phyloP scores from a whole-genome alignment of 331 rosid genomes.

The Arachis monticola region DNA sequence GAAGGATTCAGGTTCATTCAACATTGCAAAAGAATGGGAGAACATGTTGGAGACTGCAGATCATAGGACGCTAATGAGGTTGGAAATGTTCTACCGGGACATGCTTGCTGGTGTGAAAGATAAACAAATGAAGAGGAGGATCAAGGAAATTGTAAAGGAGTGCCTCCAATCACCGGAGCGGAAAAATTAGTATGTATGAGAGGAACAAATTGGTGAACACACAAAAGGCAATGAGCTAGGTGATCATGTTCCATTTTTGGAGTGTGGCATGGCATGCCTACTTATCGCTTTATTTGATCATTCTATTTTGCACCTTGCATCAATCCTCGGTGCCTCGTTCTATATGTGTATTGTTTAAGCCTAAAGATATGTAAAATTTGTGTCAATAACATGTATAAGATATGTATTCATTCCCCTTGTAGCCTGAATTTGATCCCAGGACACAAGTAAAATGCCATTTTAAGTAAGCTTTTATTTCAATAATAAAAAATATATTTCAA shows the following conservation, averaged over 20 bases:
- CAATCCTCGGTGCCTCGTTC: not conserved
- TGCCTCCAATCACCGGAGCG: slow-evolving; percentile 53
- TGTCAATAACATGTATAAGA: too few relatives aligned
- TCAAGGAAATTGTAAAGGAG: slow-evolving; percentile 62
- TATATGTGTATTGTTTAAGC: too few relatives aligned
- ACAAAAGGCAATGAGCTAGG: slow-evolving; percentile 7
- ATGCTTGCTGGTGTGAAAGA: slow-evolving; percentile 79
- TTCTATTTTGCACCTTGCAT: not conserved
- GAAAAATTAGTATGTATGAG: slow-evolving; percentile 2
- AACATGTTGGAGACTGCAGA: slow-evolving; percentile 79
- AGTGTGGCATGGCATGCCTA: slow-evolving; percentile 2
- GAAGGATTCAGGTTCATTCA: slow-evolving; percentile 52
- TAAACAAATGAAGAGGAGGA: slow-evolving; percentile 71
- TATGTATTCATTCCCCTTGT: too few relatives aligned
- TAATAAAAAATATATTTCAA: too few relatives aligned
- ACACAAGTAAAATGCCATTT: too few relatives aligned
- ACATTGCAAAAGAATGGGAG: slow-evolving; percentile 89
- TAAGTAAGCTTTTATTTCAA: too few relatives aligned
- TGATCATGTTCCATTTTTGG: slow-evolving; percentile 6
- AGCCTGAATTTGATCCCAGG: too few relatives aligned
- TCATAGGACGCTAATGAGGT: slow-evolving; percentile 55
- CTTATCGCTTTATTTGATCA: slow-evolving; percentile 5
- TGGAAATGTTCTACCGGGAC: slow-evolving; percentile 69
- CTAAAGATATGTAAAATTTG: too few relatives aligned
- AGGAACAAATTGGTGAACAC: slow-evolving; percentile 7